Base-by-base conservation (phyloP, 345 rosid species). In the Populus pruinosa region DNA sequence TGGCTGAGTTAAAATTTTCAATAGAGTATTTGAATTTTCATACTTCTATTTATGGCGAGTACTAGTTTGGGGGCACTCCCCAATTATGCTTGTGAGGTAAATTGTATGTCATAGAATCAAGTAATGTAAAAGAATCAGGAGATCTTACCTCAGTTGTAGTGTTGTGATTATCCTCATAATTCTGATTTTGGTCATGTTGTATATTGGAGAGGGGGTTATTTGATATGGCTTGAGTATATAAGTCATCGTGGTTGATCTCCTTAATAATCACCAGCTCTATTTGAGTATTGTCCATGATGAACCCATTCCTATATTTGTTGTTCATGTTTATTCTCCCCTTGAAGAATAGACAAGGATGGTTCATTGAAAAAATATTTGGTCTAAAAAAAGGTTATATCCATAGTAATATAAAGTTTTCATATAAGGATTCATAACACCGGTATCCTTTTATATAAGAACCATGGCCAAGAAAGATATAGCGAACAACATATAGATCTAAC, bases 171-270 rank as follows among this genome's bases (percentile, higher is more conserved):
- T 53, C 7, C 59, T 18, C 10, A 20, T 0, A 9, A 53, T 53
- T 53, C 10, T 53, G 0, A 6, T 0, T 53, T 53, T 53, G 0
- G 59, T 53, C 8, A 0, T 53, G 59, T 6, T 53, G 0, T 2
- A 20, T 53, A 0, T 53, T 18, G 23, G 23, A 53, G 10, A 1
- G 59, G 7, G 23, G 23, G 3, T 53, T 6, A 53, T 53, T 5
- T 18, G 0, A 5, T 53, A 3, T 53, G 59, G 9, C 23, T 18
- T 53, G 0, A 53, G 10, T 53, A 53, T 53, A 3, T 18, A 6
- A 1, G 59, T 53, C 0, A 1, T 0, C 2, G 9, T 18, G 2
- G 59, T 2, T 53, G 0, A 5, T 53, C 0, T 53, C 9, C 59
- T 53, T 0, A 2, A 6, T 39, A 8, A 8, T 39, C 9, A 7